These are phyloP conservation scores for Lasiodiplodia sp. DNA, from an alignment of 2,329 filamentous ascomycete species.

Conservation along the genomic window DNA sequence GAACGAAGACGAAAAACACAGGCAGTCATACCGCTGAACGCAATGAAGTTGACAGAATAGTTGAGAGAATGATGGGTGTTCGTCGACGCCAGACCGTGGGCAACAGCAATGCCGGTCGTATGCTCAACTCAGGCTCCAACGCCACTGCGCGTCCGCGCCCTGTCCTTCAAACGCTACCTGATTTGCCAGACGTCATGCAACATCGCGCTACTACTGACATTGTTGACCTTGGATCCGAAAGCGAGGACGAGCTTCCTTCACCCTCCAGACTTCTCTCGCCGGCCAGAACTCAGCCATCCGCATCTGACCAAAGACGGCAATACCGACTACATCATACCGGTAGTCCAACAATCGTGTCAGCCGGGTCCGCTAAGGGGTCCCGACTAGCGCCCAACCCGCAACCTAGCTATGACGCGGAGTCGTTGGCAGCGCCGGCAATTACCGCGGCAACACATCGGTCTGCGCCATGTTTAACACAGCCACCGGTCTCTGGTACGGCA, in stretches of 20 bases:
- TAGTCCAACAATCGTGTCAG: background rate
- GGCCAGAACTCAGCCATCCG: background rate
- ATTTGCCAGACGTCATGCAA: too few relatives aligned
- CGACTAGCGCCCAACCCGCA: background rate
- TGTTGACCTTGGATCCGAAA: slow-evolving; percentile 7
- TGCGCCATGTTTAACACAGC: background rate
- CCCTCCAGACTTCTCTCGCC: background rate
- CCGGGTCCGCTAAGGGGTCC: background rate
- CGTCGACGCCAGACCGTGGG: background rate
- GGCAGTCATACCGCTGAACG: background rate
- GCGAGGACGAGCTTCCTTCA: slow-evolving; percentile 17
- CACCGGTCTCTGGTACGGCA: background rate
- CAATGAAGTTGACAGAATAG: background rate
- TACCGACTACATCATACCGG: background rate
- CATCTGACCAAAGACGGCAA: background rate
- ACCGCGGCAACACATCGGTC: background rate
- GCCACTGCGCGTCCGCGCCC: background rate
- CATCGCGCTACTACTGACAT: background rate
- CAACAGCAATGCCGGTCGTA: background rate
- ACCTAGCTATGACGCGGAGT: background rate
- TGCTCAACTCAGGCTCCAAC: background rate
- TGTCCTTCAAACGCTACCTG: background rate
- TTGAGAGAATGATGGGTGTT: background rate
- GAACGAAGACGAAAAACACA: background rate
- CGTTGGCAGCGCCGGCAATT: background rate